Evolutionary conservation across 257 asterid genomes (phyloP).

Genomic region (Nicotiana tabacum): DNA sequence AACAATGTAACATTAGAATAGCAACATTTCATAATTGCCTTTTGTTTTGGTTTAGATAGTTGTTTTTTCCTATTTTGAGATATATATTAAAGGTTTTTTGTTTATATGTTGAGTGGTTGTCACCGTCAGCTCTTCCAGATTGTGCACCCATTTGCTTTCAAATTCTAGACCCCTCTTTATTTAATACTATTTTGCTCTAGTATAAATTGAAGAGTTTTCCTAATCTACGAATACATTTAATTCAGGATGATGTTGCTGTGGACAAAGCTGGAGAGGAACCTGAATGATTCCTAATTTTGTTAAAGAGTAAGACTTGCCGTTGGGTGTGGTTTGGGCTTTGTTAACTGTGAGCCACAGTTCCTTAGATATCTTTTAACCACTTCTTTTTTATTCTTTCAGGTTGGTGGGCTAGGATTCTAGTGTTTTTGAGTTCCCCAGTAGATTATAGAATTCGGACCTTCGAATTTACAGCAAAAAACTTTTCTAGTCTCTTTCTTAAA

Average conservation of each 20-base stretch:
- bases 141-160: background rate
- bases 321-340: background rate
- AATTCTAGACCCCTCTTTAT: background rate
- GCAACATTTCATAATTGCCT: background rate
- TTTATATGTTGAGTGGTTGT: background rate
- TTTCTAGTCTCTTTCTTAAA: constrained; percentile 20
- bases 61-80: background rate
- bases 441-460: constrained; percentile 3
- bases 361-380: background rate
- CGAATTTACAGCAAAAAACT: constrained; percentile 12
- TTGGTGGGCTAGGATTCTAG: constrained; percentile 19
- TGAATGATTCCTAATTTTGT: constrained; percentile 15
- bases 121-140: no score
- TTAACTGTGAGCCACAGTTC: background rate
- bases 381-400: constrained; percentile 27
- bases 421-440: constrained; percentile 4
- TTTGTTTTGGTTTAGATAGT: background rate
- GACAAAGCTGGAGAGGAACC: constrained; percentile 40
- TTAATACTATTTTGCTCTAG: background rate
- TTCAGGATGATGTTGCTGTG: constrained; percentile 31
- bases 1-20: background rate
- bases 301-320: constrained; percentile 30
- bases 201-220: background rate
- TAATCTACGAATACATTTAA: background rate
- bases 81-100: background rate